These are phyloP conservation scores for Beauveria bassiana DNA, from an alignment of 2,329 filamentous ascomycete species.

Conservation along the genomic window DNA sequence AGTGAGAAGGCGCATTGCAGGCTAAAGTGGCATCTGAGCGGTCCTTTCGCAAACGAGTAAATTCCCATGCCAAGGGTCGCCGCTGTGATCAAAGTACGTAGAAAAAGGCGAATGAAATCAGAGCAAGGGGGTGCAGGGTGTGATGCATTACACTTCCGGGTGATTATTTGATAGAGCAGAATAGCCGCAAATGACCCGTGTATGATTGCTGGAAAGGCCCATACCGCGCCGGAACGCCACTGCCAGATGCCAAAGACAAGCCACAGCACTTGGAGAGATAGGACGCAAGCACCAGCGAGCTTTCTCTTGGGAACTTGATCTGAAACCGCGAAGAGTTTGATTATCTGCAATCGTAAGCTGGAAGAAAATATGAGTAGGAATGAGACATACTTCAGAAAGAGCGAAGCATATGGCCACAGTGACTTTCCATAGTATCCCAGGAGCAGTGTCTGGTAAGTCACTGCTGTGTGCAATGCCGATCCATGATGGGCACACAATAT, in stretches of 20 bases:
- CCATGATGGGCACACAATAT: neutral
- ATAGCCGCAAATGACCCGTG: neutral
- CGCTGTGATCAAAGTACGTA: neutral
- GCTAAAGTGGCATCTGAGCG: neutral
- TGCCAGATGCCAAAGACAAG: neutral
- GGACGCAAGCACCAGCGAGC: neutral
- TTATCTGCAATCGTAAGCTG: neutral
- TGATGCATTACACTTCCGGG: neutral
- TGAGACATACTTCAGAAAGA: neutral
- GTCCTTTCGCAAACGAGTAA: neutral
- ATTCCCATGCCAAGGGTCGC: neutral
- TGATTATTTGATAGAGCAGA: neutral
- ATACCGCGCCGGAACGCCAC: neutral
- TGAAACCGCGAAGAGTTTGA: neutral
- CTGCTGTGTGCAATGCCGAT: neutral
- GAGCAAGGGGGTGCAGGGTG: neutral
- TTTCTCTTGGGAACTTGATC: neutral
- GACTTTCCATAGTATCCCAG: neutral
- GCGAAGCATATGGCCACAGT: neutral
- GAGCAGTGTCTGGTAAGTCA: neutral
- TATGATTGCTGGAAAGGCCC: neutral
- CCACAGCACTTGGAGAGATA: neutral
- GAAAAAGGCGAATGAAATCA: neutral
- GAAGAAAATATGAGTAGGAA: neutral
- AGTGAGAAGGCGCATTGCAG: neutral